Evolutionary conservation across 805 yeast genomes (phyloP), one percentile per base, ranked within the genome.

Genomic region (Scheffersomyces amazonensis): DNA sequence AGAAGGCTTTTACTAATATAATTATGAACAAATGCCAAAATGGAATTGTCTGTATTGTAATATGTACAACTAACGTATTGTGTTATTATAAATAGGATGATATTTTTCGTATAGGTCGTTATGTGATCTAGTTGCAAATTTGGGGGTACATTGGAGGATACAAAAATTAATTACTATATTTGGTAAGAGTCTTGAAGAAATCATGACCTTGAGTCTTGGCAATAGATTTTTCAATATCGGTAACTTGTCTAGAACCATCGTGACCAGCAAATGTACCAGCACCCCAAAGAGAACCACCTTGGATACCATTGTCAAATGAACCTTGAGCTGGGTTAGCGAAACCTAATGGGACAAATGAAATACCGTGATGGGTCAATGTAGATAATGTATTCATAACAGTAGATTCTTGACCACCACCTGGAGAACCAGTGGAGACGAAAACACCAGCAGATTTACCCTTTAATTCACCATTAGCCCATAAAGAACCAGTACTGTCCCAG

Each of bases 201-300:
- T 69, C 57, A 38, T 64, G 56, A 53, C 93, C 95, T 66, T 86
- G 95, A 41, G 62, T 64, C 37, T 60, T 54, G 16, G 87, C 90
- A 43, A 84, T 58, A 49, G 73, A 73, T 56, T 73, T 62, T 61
- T 86, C 95, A 42, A 81, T 65, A n/a, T 64, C 71, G 28, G 80
- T 51, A 15, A 85, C 81, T 47, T 67, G 62, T 65, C 91, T 77
- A 7, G 83, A 73, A 30, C 91, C 93, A 53, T 81, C 89, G 32
- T 73, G 66, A 34, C 77, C 84, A 24, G 91, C 87, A 52, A 73
- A 68, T 31, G 85, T 66, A 48, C 93, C 93, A 25, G 93, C 83
- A 57, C 95, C 95, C 90, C 90, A 86, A 28, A 93, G 76, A n/a
- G 87, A 76, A 37, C 85, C 85, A 43, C 93, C 93, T 56, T 81